A percentile compares a stretch with the other conserved stretches of the same genome.
These are phyloP conservation scores for Clarireedia monteithiana DNA, from an alignment of 2,329 filamentous ascomycete genomes.

Conservation along the genomic window DNA sequence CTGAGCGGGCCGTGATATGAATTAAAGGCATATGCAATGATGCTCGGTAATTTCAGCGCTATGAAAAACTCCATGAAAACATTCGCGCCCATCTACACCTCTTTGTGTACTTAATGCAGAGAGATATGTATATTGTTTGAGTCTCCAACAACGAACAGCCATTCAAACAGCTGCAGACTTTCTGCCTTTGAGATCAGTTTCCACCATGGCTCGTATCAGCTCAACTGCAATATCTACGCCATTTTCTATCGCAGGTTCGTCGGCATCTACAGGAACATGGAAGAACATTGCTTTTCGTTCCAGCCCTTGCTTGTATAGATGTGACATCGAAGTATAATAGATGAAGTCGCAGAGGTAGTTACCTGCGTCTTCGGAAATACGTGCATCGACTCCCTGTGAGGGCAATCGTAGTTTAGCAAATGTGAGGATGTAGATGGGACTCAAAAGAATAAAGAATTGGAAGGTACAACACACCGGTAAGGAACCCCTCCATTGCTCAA, in stretches of 20 bases:
- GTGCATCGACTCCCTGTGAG: conserved; percentile 32
- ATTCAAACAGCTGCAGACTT: neutral
- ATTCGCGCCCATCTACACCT: no score
- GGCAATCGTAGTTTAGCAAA: neutral
- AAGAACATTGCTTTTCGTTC: conserved; percentile 55
- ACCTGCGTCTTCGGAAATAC: conserved; percentile 62
- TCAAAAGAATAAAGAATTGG: neutral
- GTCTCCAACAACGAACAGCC: neutral
- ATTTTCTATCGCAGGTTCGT: conserved; percentile 38
- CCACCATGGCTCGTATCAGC: conserved; percentile 49
- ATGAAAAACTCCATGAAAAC: no score
- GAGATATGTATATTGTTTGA: no score
- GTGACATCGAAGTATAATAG: conserved; percentile 60
- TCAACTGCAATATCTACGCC: conserved; percentile 47
- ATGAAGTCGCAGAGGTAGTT: conserved; percentile 73
- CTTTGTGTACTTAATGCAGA: no score
- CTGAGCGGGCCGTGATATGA: no score
- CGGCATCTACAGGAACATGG: conserved; percentile 59
- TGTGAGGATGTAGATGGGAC: neutral
- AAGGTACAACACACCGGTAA: conserved; percentile 37
- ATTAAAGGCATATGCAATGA: no score
- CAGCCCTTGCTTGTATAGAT: conserved; percentile 41
- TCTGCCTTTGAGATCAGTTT: conserved; percentile 26
- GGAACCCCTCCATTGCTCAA: conserved; percentile 45
- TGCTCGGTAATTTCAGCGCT: no score